Base-by-base conservation (phyloP, 192 early-diverging fungal genomes). In the Globomyces pollinis-pini region DNA sequence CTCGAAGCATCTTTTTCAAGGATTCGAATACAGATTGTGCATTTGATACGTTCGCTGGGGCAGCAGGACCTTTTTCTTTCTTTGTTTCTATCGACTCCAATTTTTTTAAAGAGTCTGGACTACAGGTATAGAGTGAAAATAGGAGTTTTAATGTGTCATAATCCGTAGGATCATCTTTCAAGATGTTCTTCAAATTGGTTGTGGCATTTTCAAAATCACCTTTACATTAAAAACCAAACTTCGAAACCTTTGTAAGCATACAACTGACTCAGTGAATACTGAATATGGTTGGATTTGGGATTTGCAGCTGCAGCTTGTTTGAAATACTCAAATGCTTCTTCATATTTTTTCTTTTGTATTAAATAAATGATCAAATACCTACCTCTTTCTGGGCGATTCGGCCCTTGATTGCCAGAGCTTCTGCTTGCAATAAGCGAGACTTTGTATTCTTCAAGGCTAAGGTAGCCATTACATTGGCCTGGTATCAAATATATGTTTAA, bases 211-310 rank as follows among this genome's bases (percentile, higher is more conserved):
- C 56, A 28, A 32, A 18, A 18, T 73, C 67, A 12, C 71, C 64
- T 66, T 26, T 34, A n/a, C n/a, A n/a, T n/a, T n/a, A n/a, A n/a
- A n/a, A n/a, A n/a, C n/a, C n/a, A n/a, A n/a, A n/a, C n/a, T n/a
- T n/a, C n/a, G n/a, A n/a, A n/a, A n/a, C n/a, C n/a, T n/a, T n/a
- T n/a, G 30, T 68, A 70, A 8, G 91, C 64, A 30, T 84, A 73
- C 66, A 87, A 83, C 65, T 92, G 86, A 1, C 87, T 90, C 36
- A 91, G 63, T 1, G 86, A 86, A 64, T 84, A 94, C 60, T 83
- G 85, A 16, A 85, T 81, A 54, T 84, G 32, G 1, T 76, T 39
- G 50, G 91, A 87, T 11, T 74, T 65, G 2, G 84, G 78, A 74
- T 91, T 86, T 58, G 86, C 69, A 7, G 64, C 64, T 13, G 83